These are phyloP conservation scores for Ceratobasidium sp. DNA, from an alignment of 1,284 basidiomycete genomes.

Conservation along the genomic window DNA sequence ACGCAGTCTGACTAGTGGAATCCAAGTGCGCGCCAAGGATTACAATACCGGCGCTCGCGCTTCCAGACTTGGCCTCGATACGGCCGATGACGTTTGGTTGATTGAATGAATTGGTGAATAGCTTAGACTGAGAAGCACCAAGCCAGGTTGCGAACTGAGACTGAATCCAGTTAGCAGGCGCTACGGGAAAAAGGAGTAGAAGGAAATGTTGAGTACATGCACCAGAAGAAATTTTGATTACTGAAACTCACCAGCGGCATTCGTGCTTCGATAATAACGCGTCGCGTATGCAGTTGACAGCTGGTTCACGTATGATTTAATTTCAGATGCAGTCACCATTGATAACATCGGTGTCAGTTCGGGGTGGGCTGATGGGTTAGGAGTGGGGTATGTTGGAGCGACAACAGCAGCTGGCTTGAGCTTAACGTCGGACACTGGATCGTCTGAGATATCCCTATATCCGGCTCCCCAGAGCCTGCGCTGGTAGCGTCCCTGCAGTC, in stretches of 20 bases:
- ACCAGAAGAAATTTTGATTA: neutral
- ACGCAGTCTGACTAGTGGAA: constrained; percentile 32
- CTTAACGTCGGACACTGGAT: neutral
- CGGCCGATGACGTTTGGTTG: constrained; percentile 75
- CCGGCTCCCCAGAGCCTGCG: constrained; percentile 45
- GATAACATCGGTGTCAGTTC: constrained; percentile 40
- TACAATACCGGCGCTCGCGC: constrained; percentile 62
- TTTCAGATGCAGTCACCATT: constrained; percentile 45
- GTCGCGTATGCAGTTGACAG: constrained; percentile 46
- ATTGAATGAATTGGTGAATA: constrained; percentile 37
- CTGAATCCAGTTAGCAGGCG: constrained; percentile 35
- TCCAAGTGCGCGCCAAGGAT: constrained; percentile 74
- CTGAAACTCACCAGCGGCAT: constrained; percentile 44
- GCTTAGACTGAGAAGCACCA: constrained; percentile 25
- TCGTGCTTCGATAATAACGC: constrained; percentile 47
- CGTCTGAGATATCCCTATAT: constrained; percentile 46
- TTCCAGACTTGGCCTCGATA: constrained; percentile 59
- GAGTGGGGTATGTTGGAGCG: constrained; percentile 41
- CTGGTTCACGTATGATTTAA: constrained; percentile 44
- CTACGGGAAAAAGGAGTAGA: neutral
- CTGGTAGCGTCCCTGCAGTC: constrained; percentile 38
- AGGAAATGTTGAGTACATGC: neutral
- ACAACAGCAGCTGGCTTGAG: constrained; percentile 15
- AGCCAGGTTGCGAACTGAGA: constrained; percentile 44
- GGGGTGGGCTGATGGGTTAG: constrained; percentile 46